Conservation (phyloP, 768 basidiomycete genomes). For the Lactifluus pinguis region DNA sequence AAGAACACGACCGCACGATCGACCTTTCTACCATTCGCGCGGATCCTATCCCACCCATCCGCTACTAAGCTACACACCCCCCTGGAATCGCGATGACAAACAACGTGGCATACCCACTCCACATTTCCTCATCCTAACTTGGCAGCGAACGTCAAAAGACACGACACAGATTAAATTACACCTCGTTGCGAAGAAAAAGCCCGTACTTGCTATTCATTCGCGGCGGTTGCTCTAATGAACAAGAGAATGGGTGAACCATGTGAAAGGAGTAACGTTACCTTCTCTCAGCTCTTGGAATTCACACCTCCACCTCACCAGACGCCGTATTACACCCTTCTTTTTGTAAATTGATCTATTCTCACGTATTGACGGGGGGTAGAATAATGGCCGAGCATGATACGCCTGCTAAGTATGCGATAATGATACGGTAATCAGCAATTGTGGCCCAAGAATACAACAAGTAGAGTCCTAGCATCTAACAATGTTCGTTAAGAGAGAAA, state of each 20-base stretch:
- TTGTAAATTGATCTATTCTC: neutral
- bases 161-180: neutral
- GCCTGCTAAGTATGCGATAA: neutral
- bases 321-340: neutral
- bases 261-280: neutral
- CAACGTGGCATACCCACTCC: neutral
- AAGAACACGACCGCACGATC: slow-evolving; percentile 63
- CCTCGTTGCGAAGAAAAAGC: neutral
- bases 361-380: neutral
- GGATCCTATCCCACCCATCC: slow-evolving; percentile 78
- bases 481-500: neutral
- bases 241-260: neutral
- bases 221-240: neutral
- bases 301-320: neutral
- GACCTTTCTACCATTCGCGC: slow-evolving; percentile 76
- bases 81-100: neutral
- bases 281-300: neutral
- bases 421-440: neutral
- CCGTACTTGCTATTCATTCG: neutral
- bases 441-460: neutral
- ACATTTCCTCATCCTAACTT: neutral
- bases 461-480: neutral
- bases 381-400: neutral
- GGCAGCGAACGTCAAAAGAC: neutral
- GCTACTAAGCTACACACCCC: slow-evolving; percentile 40